Evolutionary conservation across 2,329 filamentous ascomycete genomes (phyloP).

Genomic region (Colletotrichum graminicola): DNA sequence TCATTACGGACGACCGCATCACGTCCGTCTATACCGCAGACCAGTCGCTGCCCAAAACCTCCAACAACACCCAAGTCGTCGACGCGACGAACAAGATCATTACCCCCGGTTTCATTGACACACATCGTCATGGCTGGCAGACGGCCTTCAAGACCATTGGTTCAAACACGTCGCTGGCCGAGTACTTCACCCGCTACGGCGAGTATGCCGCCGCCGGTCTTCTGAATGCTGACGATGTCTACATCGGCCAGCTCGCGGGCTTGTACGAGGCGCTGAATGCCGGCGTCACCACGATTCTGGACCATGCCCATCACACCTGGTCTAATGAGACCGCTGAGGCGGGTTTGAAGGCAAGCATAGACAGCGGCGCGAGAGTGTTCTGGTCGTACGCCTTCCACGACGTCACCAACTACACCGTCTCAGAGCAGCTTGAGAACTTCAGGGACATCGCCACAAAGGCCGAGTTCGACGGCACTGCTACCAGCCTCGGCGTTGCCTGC

Average conservation of each 20-base stretch:
- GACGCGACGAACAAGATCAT: conserved; percentile 65
- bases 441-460: conserved; percentile 51
- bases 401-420: conserved; percentile 49
- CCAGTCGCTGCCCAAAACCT: not conserved
- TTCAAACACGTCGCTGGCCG: conserved; percentile 62
- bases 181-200: conserved; percentile 60
- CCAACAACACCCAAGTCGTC: conserved; percentile 54
- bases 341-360: conserved; percentile 59
- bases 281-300: conserved; percentile 65
- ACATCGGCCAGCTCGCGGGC: conserved; percentile 60
- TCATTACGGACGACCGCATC: conserved; percentile 56
- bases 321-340: conserved; percentile 56
- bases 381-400: conserved; percentile 60
- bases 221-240: conserved; percentile 59
- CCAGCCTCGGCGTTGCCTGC: conserved; percentile 57
- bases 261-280: conserved; percentile 64
- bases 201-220: conserved; percentile 49
- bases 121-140: conserved; percentile 68
- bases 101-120: conserved; percentile 68
- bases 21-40: conserved; percentile 46
- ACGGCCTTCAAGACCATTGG: conserved; percentile 65
- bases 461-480: conserved; percentile 47
- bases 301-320: conserved; percentile 65
- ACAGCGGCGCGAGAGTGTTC: conserved; percentile 62
- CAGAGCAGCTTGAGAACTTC: conserved; percentile 55